Evolutionary conservation across 306 rosid genomes (phyloP), one percentile per base, ranked within the genome.

Genomic region (Gynostemma pentaphyllum): DNA sequence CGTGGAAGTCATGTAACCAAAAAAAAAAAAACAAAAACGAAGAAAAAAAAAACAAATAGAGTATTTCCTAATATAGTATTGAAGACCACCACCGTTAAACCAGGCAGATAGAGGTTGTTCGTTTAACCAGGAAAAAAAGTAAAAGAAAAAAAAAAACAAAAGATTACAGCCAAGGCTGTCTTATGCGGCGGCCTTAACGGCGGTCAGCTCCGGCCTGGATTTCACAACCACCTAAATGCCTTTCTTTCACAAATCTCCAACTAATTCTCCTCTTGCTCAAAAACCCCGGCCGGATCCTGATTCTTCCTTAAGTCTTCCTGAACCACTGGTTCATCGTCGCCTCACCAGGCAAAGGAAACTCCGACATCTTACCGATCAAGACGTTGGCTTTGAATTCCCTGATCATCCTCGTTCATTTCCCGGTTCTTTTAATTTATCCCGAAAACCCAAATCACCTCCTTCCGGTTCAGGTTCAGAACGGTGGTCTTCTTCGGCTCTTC

Each of bases 311-410:
- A 46, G 11, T 7, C 64, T 4, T 3, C 44, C 53, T 9, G 65
- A 53, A 22, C 41, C 62, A 62, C 9, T 45, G 30, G 71, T 70
- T 36, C 83, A 73, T 5, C 79, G 87, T 39, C 73, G 87, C 68
- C 85, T 92, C 46, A 88, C 90, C 5, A 70, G 96, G 45, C 95
- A 81, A 80, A 66, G 76, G 67, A 82, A 60, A 72, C 89, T 86
- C 44, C 78, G 85, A 2, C 45, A 85, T 76, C 76, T 78, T 0
- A 75, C 1, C 23, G 74, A 79, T 16, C 66, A 62, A 10, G 95
- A 78, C 19, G 44, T 74, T 41, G 83, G 74, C 11, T 26, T 75
- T 5, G 64, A 24, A 53, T 50, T 61, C 9, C 41, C 47, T 5
- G 78, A 73, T 15, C 55, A 44, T 2, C 71, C 73, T 41, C 56